Evolutionary conservation across 2,329 filamentous ascomycete genomes (phyloP).

Genomic region (Pseudocercospora vitis): DNA sequence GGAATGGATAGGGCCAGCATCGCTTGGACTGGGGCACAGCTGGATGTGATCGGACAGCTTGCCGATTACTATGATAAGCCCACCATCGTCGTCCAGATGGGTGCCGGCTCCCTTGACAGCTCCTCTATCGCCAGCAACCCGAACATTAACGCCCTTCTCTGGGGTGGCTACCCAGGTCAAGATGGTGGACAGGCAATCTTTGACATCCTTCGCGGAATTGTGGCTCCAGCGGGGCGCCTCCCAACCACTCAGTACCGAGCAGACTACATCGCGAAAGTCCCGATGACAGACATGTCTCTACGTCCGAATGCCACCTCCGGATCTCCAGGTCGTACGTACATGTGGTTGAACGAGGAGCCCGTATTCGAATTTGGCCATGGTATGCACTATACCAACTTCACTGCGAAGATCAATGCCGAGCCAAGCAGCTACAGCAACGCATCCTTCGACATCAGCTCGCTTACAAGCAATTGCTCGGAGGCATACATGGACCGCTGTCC

Average conservation of each 20-base stretch:
- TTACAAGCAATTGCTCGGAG: constrained; percentile 41
- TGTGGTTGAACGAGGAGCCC: constrained; percentile 56
- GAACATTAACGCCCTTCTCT: constrained; percentile 55
- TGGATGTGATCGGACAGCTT: constrained; percentile 53
- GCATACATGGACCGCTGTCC: constrained; percentile 46
- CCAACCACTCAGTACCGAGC: constrained; percentile 58
- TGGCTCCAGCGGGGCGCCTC: constrained; percentile 55
- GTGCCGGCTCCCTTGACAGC: constrained; percentile 55
- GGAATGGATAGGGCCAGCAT: constrained; percentile 53
- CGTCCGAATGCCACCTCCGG: constrained; percentile 44
- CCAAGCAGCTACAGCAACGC: constrained; percentile 18
- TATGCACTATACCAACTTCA: constrained; percentile 60
- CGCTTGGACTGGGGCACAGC: constrained; percentile 54
- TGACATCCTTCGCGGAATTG: constrained; percentile 54
- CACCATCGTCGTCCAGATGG: constrained; percentile 54
- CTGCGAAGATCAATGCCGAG: constrained; percentile 25
- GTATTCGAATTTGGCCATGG: constrained; percentile 58
- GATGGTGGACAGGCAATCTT: constrained; percentile 58
- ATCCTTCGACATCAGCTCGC: constrained; percentile 39
- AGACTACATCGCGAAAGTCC: constrained; percentile 51
- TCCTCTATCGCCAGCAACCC: constrained; percentile 49
- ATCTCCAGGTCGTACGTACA: constrained; percentile 58
- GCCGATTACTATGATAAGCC: constrained; percentile 49
- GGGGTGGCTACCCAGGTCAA: constrained; percentile 62
- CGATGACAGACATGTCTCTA: constrained; percentile 58